A percentile compares a stretch with the other conserved stretches of the same genome.
Evolutionary conservation across 2,329 filamentous ascomycete genomes (phyloP).

Genomic region (Juglanconis juglandina): DNA sequence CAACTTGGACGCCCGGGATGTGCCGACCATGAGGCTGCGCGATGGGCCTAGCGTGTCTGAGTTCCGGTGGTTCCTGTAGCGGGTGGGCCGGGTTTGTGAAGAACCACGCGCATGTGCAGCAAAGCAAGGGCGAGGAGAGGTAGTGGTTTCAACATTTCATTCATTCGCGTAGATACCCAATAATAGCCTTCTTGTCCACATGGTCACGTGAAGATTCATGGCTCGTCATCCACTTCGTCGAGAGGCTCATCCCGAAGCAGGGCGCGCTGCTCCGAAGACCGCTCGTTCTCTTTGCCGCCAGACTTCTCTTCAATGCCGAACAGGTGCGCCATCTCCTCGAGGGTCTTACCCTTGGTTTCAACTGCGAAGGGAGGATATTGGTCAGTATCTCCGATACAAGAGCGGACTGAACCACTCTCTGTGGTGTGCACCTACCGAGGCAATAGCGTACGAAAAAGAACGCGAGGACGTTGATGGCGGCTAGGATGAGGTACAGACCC

Average conservation of each 20-base stretch:
- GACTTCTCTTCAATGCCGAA: slow-evolving; percentile 23
- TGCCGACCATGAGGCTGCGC: slow-evolving; percentile 53
- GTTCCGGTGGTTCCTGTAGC: slow-evolving; percentile 55
- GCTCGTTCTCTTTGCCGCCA: not conserved
- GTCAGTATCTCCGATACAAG: not conserved
- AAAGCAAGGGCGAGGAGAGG: not conserved
- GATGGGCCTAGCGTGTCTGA: slow-evolving; percentile 52
- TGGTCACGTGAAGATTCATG: not conserved
- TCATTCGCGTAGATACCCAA: not conserved
- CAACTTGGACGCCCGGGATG: slow-evolving; percentile 51
- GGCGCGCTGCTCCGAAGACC: slow-evolving; percentile 10
- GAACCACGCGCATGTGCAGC: not conserved
- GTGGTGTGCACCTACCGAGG: slow-evolving; percentile 9
- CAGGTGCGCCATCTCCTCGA: slow-evolving; percentile 26
- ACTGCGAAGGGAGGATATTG: slow-evolving; percentile 4
- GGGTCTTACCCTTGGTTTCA: slow-evolving; percentile 23
- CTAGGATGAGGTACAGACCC: slow-evolving; percentile 27
- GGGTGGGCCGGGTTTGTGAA: not conserved
- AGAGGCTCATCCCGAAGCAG: not conserved
- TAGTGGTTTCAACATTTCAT: not conserved
- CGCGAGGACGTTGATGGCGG: slow-evolving; percentile 25
- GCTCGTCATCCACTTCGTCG: not conserved
- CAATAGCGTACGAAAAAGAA: slow-evolving; percentile 27
- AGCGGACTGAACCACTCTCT: too few relatives aligned
- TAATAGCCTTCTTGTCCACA: not conserved